These are phyloP conservation scores for Collybia sordida DNA, from an alignment of 768 basidiomycete species.

Conservation along the genomic window DNA sequence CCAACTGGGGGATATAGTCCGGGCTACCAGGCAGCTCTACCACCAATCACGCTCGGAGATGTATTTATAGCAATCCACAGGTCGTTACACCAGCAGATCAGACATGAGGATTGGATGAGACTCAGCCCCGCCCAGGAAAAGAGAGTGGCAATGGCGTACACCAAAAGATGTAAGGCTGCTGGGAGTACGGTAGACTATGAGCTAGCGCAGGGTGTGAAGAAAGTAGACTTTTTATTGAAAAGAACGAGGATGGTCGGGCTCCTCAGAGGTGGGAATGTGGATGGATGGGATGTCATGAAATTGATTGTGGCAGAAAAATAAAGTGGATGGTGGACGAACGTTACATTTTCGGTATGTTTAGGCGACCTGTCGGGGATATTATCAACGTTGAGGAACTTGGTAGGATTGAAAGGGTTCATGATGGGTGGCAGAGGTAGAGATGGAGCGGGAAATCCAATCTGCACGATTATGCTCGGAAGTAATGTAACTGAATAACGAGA, in stretches of 20 bases:
- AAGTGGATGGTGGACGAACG: too few relatives aligned
- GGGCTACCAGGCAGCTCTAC: constrained; percentile 3
- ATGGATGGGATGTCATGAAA: constrained; percentile 35
- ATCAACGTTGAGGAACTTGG: too few relatives aligned
- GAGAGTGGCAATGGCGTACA: constrained; percentile 35
- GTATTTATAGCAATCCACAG: constrained; percentile 53
- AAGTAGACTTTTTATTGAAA: constrained; percentile 57
- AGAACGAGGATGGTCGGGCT: constrained; percentile 49
- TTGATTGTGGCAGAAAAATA: constrained; percentile 18
- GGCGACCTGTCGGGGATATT: too few relatives aligned
- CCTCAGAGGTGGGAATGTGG: constrained; percentile 33
- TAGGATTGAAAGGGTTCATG: too few relatives aligned
- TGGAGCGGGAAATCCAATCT: too few relatives aligned
- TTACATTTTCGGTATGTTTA: too few relatives aligned
- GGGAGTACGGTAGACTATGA: constrained; percentile 32
- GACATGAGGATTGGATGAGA: constrained; percentile 37
- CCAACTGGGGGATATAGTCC: constrained; percentile 18
- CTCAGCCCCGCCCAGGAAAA: constrained; percentile 28
- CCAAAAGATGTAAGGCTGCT: constrained; percentile 32
- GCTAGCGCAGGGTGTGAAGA: constrained; percentile 52
- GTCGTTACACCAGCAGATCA: constrained; percentile 41
- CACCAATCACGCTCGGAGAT: constrained; percentile 56
- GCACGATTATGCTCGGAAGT: too few relatives aligned
- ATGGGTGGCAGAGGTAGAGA: too few relatives aligned
- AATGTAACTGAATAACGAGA: too few relatives aligned